Evolutionary conservation across 768 basidiomycete species (phyloP).

Genomic region (Asterophora lycoperdoides): DNA sequence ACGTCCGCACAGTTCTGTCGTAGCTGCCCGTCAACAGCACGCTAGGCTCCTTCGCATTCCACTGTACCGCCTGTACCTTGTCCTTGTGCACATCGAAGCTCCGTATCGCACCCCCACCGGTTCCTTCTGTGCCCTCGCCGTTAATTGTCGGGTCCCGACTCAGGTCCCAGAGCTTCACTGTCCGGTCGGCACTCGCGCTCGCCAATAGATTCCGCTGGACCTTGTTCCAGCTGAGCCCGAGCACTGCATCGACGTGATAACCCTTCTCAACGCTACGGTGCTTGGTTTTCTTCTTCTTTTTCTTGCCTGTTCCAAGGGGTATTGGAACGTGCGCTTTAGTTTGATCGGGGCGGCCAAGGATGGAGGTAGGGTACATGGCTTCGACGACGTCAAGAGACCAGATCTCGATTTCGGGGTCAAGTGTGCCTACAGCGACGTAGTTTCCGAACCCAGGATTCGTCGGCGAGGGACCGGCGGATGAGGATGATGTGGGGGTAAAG

Average conservation of each 20-base stretch:
- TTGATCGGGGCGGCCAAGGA: constrained; percentile 87
- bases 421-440: constrained; percentile 94
- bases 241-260: constrained; percentile 91
- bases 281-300: constrained; percentile 87
- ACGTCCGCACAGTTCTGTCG: constrained; percentile 91
- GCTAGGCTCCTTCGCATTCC: constrained; percentile 87
- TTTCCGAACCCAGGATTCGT: constrained; percentile 55
- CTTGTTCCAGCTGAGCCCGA: constrained; percentile 92
- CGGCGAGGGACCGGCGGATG: constrained; percentile 29
- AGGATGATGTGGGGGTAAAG: constrained; percentile 70
- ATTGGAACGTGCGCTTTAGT: constrained; percentile 74
- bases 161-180: constrained; percentile 97
- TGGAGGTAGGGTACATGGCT: constrained; percentile 87
- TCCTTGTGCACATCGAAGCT: constrained; percentile 87
- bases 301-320: constrained; percentile 90
- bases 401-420: constrained; percentile 98
- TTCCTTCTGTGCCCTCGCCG: constrained; percentile 26
- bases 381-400: constrained; percentile 95
- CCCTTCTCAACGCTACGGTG: constrained; percentile 54
- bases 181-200: constrained; percentile 89
- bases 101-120: constrained; percentile 65
- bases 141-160: constrained; percentile 54
- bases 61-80: constrained; percentile 94
- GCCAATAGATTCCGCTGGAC: constrained; percentile 87
- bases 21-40: constrained; percentile 92